These are phyloP conservation scores for Pezicula carpinea DNA, from an alignment of 2,329 filamentous ascomycete species.

Conservation along the genomic window DNA sequence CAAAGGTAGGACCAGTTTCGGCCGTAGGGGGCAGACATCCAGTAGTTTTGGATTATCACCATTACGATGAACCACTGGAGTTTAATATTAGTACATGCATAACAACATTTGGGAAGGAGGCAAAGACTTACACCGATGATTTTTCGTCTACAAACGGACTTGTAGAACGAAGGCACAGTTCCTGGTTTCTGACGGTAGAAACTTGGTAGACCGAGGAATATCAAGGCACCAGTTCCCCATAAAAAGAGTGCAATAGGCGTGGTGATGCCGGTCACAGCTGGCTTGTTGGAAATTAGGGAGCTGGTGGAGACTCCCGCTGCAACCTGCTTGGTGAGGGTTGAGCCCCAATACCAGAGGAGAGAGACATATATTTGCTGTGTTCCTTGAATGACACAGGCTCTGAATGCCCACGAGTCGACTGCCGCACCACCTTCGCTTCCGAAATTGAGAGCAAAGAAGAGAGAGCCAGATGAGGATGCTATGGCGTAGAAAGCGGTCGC, in stretches of 20 bases:
- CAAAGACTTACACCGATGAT: conserved; percentile 42
- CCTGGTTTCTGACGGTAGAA: conserved; percentile 63
- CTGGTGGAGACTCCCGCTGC: conserved; percentile 33
- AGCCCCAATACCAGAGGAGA: conserved; percentile 64
- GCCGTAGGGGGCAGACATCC: conserved; percentile 60
- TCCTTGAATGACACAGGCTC: conserved; percentile 61
- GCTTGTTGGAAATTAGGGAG: conserved; percentile 1
- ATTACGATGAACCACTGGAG: conserved; percentile 56
- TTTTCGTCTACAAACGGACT: conserved; percentile 55
- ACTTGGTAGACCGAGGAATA: conserved; percentile 59
- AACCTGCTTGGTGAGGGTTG: conserved; percentile 42
- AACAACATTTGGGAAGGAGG: background rate
- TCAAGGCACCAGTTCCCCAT: conserved; percentile 48
- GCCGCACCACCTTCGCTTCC: conserved; percentile 59
- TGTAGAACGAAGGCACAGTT: conserved; percentile 61
- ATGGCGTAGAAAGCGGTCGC: conserved; percentile 58
- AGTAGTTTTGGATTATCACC: conserved; percentile 63
- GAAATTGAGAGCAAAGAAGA: conserved; percentile 65
- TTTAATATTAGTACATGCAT: background rate
- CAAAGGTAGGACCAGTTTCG: conserved; percentile 55
- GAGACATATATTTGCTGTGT: conserved; percentile 63
- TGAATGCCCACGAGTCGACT: conserved; percentile 62
- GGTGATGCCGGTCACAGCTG: conserved; percentile 39
- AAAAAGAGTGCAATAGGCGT: conserved; percentile 53
- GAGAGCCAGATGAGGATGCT: conserved; percentile 56